These are phyloP conservation scores for Myxozyma udenii DNA, from an alignment of 805 yeast genomes.

Conservation along the genomic window DNA sequence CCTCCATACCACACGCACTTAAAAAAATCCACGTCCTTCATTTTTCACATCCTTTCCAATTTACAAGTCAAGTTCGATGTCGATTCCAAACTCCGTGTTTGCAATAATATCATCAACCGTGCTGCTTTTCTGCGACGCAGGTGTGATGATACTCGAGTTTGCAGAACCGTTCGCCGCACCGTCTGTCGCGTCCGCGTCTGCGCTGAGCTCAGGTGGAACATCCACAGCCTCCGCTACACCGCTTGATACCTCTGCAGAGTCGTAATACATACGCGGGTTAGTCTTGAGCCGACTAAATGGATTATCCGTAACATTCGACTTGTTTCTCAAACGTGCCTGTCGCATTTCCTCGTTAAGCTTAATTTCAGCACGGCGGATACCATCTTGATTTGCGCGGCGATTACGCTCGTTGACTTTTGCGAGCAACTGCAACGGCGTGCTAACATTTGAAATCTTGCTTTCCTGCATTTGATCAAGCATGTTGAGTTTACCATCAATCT, in stretches of 20 bases:
- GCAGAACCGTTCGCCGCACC: constrained; percentile 17
- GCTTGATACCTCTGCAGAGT: constrained; percentile 50
- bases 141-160: constrained; percentile 28
- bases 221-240: constrained; percentile 45
- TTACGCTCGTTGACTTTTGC: constrained; percentile 80
- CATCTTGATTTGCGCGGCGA: constrained; percentile 72
- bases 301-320: constrained; percentile 46
- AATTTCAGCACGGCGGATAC: constrained; percentile 75
- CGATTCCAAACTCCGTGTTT: constrained; percentile 39
- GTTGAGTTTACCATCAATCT: constrained; percentile 37
- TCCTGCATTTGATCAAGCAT: constrained; percentile 30
- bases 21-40: too few relatives aligned
- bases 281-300: constrained; percentile 91
- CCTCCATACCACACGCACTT: too few relatives aligned
- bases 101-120: constrained; percentile 42
- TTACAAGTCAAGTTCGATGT: constrained; percentile 34
- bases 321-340: constrained; percentile 31
- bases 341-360: constrained; percentile 54
- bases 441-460: background rate
- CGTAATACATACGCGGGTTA: constrained; percentile 75
- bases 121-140: constrained; percentile 23
- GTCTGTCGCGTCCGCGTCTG: constrained; percentile 47
- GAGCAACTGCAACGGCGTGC: constrained; percentile 43
- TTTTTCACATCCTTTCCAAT: background rate
- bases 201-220: constrained; percentile 38